Conservation (phyloP, 257 asterid genomes). For the Gynochthodes officinalis region DNA sequence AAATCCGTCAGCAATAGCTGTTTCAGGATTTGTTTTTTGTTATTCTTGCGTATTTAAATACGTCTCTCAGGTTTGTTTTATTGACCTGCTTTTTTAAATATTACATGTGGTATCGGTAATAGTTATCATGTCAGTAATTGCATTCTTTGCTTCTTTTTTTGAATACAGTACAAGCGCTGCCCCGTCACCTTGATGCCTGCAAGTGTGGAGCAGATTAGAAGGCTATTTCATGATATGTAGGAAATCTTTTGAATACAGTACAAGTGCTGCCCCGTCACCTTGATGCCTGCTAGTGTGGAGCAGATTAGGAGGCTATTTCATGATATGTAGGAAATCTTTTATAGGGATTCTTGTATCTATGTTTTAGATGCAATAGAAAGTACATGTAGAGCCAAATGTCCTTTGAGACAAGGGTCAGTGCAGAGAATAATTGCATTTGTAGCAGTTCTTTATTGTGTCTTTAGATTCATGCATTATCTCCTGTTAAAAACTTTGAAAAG, state of each 20-base stretch:
- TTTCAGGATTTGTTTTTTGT: slow-evolving; percentile 96
- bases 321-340: slow-evolving; percentile 44
- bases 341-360: not conserved
- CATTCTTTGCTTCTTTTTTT: slow-evolving; percentile 1
- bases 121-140: not conserved
- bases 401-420: not conserved
- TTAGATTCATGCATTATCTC: not conserved
- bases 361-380: not conserved
- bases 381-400: slow-evolving; percentile 8
- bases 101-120: not conserved
- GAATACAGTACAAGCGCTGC: slow-evolving; percentile 85
- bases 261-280: slow-evolving; percentile 80
- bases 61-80: slow-evolving; percentile 69
- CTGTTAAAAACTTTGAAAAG: too few relatives aligned
- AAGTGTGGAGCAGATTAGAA: slow-evolving; percentile 81
- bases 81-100: not conserved
- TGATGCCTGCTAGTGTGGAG: slow-evolving; percentile 83
- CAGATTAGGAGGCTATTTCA: slow-evolving; percentile 90
- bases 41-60: slow-evolving; percentile 91
- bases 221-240: slow-evolving; percentile 85
- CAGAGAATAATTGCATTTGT: not conserved
- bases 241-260: not conserved
- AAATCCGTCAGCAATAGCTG: slow-evolving; percentile 85
- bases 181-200: slow-evolving; percentile 87
- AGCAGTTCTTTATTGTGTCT: not conserved